These are phyloP conservation scores for Vitis rupestris DNA, from an alignment of 164 flowering plant species.

Conservation along the genomic window DNA sequence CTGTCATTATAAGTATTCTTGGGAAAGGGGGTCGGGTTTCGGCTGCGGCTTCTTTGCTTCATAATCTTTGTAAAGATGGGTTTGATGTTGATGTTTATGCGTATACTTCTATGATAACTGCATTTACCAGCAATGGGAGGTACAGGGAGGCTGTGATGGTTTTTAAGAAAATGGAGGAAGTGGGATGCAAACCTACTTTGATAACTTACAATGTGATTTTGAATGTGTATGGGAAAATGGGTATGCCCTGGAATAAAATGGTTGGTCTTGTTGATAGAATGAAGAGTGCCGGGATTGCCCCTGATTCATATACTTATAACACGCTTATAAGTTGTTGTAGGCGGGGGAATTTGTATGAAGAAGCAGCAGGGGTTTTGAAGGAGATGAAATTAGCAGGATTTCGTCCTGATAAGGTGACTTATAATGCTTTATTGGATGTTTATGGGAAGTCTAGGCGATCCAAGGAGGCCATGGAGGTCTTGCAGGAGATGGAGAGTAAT, in stretches of 20 bases:
- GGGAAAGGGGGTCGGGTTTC: conserved; percentile 62
- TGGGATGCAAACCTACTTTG: conserved; percentile 76
- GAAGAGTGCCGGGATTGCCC: conserved; percentile 61
- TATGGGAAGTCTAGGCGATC: conserved; percentile 83
- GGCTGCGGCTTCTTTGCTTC: conserved; percentile 52
- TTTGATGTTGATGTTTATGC: conserved; percentile 71
- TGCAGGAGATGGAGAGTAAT: conserved; percentile 72
- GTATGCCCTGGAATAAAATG: conserved; percentile 79
- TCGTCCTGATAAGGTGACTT: conserved; percentile 88
- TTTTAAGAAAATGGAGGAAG: conserved; percentile 75
- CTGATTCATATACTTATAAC: conserved; percentile 86
- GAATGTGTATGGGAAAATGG: conserved; percentile 95
- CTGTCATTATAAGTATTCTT: conserved; percentile 57
- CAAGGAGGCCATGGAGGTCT: conserved; percentile 72
- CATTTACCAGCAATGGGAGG: conserved; percentile 65
- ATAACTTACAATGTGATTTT: conserved; percentile 84
- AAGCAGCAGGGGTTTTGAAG: conserved; percentile 66
- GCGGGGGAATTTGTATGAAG: conserved; percentile 75
- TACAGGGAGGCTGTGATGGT: conserved; percentile 69
- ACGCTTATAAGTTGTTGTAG: conserved; percentile 85
- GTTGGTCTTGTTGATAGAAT: conserved; percentile 57
- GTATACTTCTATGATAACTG: conserved; percentile 74
- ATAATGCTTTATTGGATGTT: conserved; percentile 85
- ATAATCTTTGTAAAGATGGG: conserved; percentile 51
- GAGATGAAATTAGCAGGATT: conserved; percentile 78